A percentile compares a stretch with the other conserved stretches of the same genome.
Conservation (phyloP, 768 basidiomycete genomes). For the Rubroboletus pulcherrimus region DNA sequence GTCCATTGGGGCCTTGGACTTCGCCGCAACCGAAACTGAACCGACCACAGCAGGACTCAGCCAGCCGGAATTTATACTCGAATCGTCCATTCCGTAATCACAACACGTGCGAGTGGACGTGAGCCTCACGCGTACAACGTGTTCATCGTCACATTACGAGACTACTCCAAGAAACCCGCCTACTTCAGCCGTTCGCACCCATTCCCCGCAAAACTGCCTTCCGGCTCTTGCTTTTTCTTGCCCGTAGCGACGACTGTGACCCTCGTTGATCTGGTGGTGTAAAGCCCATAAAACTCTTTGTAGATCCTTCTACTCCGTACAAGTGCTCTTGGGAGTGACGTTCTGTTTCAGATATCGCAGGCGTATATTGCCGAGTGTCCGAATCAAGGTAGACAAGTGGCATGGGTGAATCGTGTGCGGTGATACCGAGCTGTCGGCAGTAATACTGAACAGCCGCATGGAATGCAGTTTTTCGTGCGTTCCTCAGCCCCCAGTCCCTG, state of each 20-base stretch:
- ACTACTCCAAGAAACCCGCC: slow-evolving; percentile 4
- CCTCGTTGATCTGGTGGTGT: slow-evolving; percentile 23
- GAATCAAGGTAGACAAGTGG: slow-evolving; percentile 50
- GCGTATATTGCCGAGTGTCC: slow-evolving; percentile 11
- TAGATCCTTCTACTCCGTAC: slow-evolving; percentile 2
- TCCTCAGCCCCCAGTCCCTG: slow-evolving; percentile 60
- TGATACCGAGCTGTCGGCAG: slow-evolving; percentile 65
- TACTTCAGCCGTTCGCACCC: slow-evolving; percentile 24
- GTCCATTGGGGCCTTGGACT: slow-evolving; percentile 26
- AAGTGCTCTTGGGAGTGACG: slow-evolving; percentile 3
- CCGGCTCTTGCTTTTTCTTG: slow-evolving; percentile 33
- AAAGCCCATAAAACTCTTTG: slow-evolving; percentile 27
- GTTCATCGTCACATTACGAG: slow-evolving; percentile 2
- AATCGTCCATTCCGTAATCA: slow-evolving; percentile 20
- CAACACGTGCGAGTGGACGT: slow-evolving; percentile 13
- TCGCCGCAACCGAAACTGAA: slow-evolving; percentile 21
- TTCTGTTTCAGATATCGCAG: slow-evolving; percentile 1
- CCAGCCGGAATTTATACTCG: slow-evolving; percentile 22
- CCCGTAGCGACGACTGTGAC: slow-evolving; percentile 17
- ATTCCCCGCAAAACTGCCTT: slow-evolving; percentile 32
- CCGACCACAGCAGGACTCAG: not conserved
- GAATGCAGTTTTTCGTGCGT: slow-evolving; percentile 68
- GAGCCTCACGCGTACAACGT: slow-evolving; percentile 13
- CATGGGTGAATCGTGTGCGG: slow-evolving; percentile 53
- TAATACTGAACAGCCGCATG: slow-evolving; percentile 74